Evolutionary conservation across 164 flowering plant species (phyloP).

Genomic region (Aristolochia contorta): DNA sequence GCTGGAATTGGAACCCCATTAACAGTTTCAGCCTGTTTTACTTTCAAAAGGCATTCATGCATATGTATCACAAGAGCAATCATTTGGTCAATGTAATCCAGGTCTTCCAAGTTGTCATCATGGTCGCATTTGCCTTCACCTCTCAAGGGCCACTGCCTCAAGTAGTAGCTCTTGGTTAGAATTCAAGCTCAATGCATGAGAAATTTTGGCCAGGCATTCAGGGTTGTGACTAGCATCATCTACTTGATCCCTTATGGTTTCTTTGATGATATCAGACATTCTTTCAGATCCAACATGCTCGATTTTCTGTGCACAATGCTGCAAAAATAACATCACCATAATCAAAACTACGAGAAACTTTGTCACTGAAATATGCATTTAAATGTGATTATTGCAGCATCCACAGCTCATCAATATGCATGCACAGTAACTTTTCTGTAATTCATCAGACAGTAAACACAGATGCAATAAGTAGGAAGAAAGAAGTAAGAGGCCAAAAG

Average conservation of each 20-base stretch:
- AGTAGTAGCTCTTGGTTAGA: conserved; percentile 55
- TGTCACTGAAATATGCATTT: conserved; percentile 77
- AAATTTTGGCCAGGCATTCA: conserved; percentile 26
- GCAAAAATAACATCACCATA: conserved; percentile 51
- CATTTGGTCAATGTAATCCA: conserved; percentile 31
- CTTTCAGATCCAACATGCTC: conserved; percentile 28
- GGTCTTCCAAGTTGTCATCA: conserved; percentile 21
- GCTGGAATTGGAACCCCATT: conserved; percentile 51
- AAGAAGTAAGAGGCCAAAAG: too few species aligned
- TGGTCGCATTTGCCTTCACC: conserved; percentile 46
- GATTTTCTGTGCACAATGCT: conserved; percentile 56
- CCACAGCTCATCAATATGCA: too few species aligned
- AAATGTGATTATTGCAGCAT: conserved; percentile 28
- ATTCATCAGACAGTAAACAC: too few species aligned
- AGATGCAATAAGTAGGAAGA: too few species aligned
- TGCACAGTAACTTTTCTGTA: too few species aligned
- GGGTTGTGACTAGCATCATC: conserved; percentile 63
- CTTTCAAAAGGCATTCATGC: conserved; percentile 41
- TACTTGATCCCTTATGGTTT: conserved; percentile 39
- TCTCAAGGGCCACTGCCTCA: conserved; percentile 70
- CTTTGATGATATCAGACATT: conserved; percentile 36
- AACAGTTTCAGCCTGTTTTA: conserved; percentile 22
- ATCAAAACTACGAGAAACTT: conserved; percentile 52
- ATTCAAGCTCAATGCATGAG: conserved; percentile 35
- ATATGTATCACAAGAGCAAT: conserved; percentile 44